Evolutionary conservation across 176 grass and related monocot species (phyloP).

Genomic region (Eragrostis nindensis): DNA sequence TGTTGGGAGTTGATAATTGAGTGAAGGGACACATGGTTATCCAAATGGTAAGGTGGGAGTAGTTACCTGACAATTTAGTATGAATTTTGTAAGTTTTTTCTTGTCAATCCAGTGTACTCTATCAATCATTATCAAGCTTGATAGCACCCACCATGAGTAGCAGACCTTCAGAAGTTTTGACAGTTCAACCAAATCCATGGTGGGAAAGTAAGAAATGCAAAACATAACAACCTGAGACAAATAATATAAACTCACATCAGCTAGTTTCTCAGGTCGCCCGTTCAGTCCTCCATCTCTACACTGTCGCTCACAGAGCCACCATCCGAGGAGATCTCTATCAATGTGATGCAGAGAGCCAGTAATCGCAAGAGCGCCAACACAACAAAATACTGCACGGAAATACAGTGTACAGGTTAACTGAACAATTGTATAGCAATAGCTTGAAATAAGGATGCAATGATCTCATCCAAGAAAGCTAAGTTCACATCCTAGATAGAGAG

Average conservation of each 20-base stretch:
- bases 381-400: constrained; percentile 84
- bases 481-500: neutral
- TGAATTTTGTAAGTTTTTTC: constrained; percentile 83
- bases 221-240: constrained; percentile 1
- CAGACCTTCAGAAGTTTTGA: constrained; percentile 64
- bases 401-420: constrained; percentile 24
- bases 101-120: constrained; percentile 94
- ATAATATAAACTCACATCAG: constrained; percentile 72
- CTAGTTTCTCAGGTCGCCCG: constrained; percentile 86
- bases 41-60: neutral
- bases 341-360: constrained; percentile 69
- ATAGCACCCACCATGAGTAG: constrained; percentile 91
- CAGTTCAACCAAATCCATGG: constrained; percentile 32
- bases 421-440: neutral
- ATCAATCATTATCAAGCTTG: constrained; percentile 95
- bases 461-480: constrained; percentile 29
- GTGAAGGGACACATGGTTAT: neutral
- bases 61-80: constrained; percentile 87
- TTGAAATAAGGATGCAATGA: constrained; percentile 17
- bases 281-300: constrained; percentile 94
- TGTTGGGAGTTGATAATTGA: neutral
- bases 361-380: constrained; percentile 82
- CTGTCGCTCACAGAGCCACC: constrained; percentile 93
- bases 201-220: constrained; percentile 6
- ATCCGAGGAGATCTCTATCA: constrained; percentile 94